Percentiles rank a stretch among this genome's conserved stretches.
Conservation (phyloP, 495 filamentous ascomycete species). For the Penicillium cinerascens region DNA sequence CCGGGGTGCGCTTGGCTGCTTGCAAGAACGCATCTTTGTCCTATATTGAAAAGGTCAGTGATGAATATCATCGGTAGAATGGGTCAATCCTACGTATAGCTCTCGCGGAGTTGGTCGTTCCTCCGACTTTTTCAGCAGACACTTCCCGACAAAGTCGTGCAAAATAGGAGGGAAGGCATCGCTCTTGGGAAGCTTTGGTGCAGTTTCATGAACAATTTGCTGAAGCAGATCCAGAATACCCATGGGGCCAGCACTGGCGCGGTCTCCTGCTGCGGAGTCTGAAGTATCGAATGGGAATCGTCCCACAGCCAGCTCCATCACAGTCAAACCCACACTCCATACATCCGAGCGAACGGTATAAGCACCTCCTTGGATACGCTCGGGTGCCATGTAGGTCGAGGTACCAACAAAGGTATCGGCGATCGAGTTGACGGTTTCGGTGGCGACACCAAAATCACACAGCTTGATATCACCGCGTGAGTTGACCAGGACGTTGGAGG, state of each 20-base stretch:
- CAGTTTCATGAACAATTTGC: conserved; percentile 95
- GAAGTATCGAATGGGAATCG: conserved; percentile 88
- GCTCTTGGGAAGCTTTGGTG: conserved; percentile 89
- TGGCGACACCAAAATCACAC: conserved; percentile 96
- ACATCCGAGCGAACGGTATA: conserved; percentile 99
- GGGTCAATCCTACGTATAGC: conserved; percentile 49
- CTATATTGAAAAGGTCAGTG: conserved; percentile 40
- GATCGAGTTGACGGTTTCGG: conserved; percentile 93
- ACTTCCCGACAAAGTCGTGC: conserved; percentile 96
- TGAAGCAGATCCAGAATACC: conserved; percentile 95
- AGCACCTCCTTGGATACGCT: conserved; percentile 91
- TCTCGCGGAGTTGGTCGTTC: conserved; percentile 88
- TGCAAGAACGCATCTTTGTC: conserved; percentile 90
- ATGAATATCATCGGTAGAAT: neutral
- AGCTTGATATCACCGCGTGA: conserved; percentile 92
- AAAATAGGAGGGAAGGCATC: conserved; percentile 93
- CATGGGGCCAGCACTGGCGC: conserved; percentile 71
- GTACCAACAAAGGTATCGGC: conserved; percentile 98
- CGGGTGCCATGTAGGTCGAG: conserved; percentile 98
- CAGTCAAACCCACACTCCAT: conserved; percentile 93
- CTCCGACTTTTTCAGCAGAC: conserved; percentile 81
- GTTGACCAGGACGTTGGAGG: conserved; percentile 94
- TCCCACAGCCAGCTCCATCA: conserved; percentile 96
- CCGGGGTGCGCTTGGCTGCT: conserved; percentile 89
- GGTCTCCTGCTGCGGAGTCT: conserved; percentile 67